Evolutionary conservation across 768 basidiomycete genomes (phyloP).

Genomic region (Suillus paluster): DNA sequence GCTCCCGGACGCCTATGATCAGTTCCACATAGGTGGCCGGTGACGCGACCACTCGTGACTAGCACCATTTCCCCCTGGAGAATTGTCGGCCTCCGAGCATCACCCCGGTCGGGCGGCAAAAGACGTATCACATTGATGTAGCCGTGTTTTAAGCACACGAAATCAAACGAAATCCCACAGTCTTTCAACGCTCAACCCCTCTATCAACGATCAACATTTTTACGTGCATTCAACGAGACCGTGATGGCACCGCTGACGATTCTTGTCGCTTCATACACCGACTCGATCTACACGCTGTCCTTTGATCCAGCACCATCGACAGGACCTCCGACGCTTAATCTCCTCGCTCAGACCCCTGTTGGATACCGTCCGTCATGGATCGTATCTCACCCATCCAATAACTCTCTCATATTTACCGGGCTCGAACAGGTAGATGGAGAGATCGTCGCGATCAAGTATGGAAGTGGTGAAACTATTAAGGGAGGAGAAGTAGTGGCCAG

Average conservation of each 20-base stretch:
- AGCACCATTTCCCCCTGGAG: neutral
- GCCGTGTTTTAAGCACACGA: neutral
- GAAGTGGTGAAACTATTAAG: constrained; percentile 41
- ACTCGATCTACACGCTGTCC: constrained; percentile 61
- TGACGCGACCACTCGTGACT: neutral
- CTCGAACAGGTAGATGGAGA: constrained; percentile 72
- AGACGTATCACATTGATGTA: neutral
- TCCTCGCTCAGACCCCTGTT: constrained; percentile 49
- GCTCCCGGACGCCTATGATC: neutral
- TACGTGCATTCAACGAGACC: neutral
- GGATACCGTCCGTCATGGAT: constrained; percentile 82
- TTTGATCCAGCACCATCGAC: constrained; percentile 64
- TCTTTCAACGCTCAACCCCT: neutral
- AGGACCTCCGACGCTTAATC: constrained; percentile 57
- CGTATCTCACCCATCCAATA: constrained; percentile 58
- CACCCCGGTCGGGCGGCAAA: neutral
- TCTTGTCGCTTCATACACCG: constrained; percentile 67
- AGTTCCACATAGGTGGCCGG: neutral
- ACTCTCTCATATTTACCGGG: constrained; percentile 63
- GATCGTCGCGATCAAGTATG: constrained; percentile 62
- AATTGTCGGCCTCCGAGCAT: constrained; percentile 1
- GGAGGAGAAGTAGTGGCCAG: constrained; percentile 51
- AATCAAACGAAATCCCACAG: constrained; percentile 1
- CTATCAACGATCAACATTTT: neutral
- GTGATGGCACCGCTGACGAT: constrained; percentile 41